Conservation (phyloP, 768 basidiomycete species). For the Kwoniella dejecticola region DNA sequence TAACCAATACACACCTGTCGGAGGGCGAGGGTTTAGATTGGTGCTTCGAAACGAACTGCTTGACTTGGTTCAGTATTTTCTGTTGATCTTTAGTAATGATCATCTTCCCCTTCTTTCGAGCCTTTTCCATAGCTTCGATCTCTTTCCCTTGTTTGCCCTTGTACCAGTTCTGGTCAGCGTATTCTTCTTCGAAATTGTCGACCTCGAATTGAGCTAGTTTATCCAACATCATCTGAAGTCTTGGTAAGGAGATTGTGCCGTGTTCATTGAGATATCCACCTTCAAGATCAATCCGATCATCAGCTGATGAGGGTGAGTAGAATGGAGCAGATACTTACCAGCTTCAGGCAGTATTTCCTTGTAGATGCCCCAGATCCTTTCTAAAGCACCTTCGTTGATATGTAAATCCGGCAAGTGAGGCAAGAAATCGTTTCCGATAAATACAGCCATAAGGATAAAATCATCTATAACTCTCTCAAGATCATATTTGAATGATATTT, state of each 20-base stretch:
- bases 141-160: constrained; percentile 86
- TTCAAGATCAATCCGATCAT: constrained; percentile 53
- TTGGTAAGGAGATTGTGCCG: constrained; percentile 74
- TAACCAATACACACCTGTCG: constrained; percentile 67
- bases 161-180: constrained; percentile 85
- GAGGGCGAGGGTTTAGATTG: constrained; percentile 47
- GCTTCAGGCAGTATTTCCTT: constrained; percentile 77
- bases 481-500: constrained; percentile 75
- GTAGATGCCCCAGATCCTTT: constrained; percentile 90
- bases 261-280: constrained; percentile 92
- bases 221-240: constrained; percentile 82
- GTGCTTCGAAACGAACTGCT: constrained; percentile 65
- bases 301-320: background rate
- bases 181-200: constrained; percentile 89
- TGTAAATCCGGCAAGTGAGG: constrained; percentile 95
- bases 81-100: constrained; percentile 76
- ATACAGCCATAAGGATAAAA: constrained; percentile 93
- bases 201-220: constrained; percentile 86
- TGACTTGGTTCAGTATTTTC: constrained; percentile 75
- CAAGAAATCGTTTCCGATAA: constrained; percentile 90
- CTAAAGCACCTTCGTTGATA: constrained; percentile 95
- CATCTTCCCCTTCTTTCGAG: constrained; percentile 63
- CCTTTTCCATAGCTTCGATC: constrained; percentile 67
- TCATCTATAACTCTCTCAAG: constrained; percentile 96
- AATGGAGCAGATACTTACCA: constrained; percentile 61